Base-by-base conservation (phyloP, 2,329 filamentous ascomycete genomes). In the Parasarocladium wereldwijsianum region DNA sequence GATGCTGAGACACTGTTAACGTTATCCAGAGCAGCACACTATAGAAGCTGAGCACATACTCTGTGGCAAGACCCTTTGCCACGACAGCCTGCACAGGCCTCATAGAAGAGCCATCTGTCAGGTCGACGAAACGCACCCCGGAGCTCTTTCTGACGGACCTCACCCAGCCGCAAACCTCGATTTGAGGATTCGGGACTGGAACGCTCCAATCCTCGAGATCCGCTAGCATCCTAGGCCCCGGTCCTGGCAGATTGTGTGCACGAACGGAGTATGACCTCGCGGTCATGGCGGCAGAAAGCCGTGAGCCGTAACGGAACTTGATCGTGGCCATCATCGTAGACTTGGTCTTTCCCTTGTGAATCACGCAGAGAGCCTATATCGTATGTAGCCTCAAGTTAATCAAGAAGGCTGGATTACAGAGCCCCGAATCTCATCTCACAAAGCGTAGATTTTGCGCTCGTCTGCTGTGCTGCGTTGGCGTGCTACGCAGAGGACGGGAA, bases 121-220 rank as follows among this genome's bases (percentile, higher is more conserved):
- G 63, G 35, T 84, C 71, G 31, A 86, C 77, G 56, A 98, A 96
- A 5, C 79, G 76, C 35, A 79, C 64, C 14, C 68, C 68, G 51
- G 94, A 93, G 61, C 92, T 85, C 50, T 83, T 81, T 37, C 87
- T 70, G 36, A 93, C 76, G 4, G 83, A 87, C 38, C 82, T 72
- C 32, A 94, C 66, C 58, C 79, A 87, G 36, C 86, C 87, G 48
- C 79, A 68, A 41, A 93, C 60, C 34, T 65, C 64, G 27, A 78
- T 61, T 42, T 64, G 50, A n/a, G 52, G 40, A 23, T 59, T 53
- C 26, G 55, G 45, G 19, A 55, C 49, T 12, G 50, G 40, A 2
- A 67, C 63, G 23, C 54, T 56, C 52, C 59, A 65, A 18, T 61
- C 58, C 30, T 78, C 60, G 8, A 80, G 54, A 31, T 60, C 57